Conservation (phyloP, 192 early-diverging fungal genomes). For the Backusella sp. region DNA sequence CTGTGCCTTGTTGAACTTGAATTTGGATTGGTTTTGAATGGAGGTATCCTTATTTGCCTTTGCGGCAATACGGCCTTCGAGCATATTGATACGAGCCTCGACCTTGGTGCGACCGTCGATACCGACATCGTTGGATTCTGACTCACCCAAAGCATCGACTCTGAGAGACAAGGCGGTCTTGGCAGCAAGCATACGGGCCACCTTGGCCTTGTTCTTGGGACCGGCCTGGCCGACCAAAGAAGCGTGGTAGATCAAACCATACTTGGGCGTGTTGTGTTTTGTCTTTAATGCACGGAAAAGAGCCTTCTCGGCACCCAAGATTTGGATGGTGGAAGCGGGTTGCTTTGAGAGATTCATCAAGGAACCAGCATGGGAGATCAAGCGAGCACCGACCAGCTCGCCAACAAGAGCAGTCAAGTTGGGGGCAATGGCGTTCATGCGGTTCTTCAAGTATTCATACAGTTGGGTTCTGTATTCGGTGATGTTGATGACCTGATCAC, state of each 20-base stretch:
- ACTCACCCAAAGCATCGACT: constrained; percentile 89
- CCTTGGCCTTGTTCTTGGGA: constrained; percentile 97
- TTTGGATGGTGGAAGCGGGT: constrained; percentile 98
- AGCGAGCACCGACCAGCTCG: constrained; percentile 96
- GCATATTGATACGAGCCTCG: constrained; percentile 83
- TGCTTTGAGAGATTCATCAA: constrained; percentile 97
- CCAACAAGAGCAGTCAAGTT: constrained; percentile 94
- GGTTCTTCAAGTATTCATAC: constrained; percentile 97
- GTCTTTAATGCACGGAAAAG: constrained; percentile 99
- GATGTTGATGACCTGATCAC: constrained; percentile 95
- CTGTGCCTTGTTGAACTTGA: constrained; percentile 51
- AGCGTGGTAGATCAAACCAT: constrained; percentile 98
- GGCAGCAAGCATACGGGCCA: constrained; percentile 90
- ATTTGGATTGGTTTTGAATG: constrained; percentile 58
- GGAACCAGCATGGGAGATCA: constrained; percentile 96
- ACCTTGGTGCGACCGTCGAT: constrained; percentile 85
- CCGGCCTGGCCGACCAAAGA: constrained; percentile 95
- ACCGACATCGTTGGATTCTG: constrained; percentile 77
- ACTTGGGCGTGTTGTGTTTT: constrained; percentile 98
- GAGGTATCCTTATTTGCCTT: constrained; percentile 70
- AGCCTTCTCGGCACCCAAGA: constrained; percentile 99
- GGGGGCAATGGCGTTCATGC: constrained; percentile 90
- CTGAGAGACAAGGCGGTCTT: constrained; percentile 89
- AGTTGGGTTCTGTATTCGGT: constrained; percentile 94
- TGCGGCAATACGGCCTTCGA: constrained; percentile 79